Evolutionary conservation across 2,329 filamentous ascomycete species (phyloP).

Genomic region (Colletotrichum plurivorum): DNA sequence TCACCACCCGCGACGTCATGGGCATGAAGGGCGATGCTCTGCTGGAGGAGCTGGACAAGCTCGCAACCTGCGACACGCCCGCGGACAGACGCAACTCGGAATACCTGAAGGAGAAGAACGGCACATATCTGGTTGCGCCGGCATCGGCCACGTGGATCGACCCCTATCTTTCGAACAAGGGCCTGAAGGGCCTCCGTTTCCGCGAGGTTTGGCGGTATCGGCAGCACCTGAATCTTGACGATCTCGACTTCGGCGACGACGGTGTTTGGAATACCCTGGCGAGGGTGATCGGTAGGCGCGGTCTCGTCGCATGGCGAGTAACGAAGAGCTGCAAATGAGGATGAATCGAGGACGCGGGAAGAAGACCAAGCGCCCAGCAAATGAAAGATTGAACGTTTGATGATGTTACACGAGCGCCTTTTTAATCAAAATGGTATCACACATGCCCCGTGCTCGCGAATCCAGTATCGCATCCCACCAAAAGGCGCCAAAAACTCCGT

Average conservation of each 20-base stretch:
- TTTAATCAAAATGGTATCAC: constrained; percentile 30
- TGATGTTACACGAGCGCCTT: constrained; percentile 21
- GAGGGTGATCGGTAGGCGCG: constrained; percentile 75
- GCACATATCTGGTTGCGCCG: constrained; percentile 81
- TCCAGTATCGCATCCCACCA: constrained; percentile 1
- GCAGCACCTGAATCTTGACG: constrained; percentile 82
- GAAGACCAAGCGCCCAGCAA: constrained; percentile 19
- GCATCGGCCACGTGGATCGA: constrained; percentile 80
- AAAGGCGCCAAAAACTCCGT: constrained; percentile 3
- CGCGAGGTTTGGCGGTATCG: constrained; percentile 78
- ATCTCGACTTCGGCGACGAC: constrained; percentile 84
- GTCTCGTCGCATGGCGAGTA: constrained; percentile 74
- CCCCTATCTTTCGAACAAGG: constrained; percentile 71
- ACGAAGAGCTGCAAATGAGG: constrained; percentile 69
- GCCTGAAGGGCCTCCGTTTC: constrained; percentile 72
- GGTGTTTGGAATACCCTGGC: constrained; percentile 80
- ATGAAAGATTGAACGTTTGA: constrained; percentile 35
- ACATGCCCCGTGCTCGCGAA: constrained; percentile 5
- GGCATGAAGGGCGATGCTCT: constrained; percentile 75
- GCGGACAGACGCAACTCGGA: constrained; percentile 68
- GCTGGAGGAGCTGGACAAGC: constrained; percentile 68
- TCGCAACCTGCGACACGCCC: constrained; percentile 75
- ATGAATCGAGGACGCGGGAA: not conserved
- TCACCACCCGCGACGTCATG: constrained; percentile 82
- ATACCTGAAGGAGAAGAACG: constrained; percentile 72